Evolutionary conservation across 257 asterid genomes (phyloP).

Genomic region (Cynanchum wilfordii): DNA sequence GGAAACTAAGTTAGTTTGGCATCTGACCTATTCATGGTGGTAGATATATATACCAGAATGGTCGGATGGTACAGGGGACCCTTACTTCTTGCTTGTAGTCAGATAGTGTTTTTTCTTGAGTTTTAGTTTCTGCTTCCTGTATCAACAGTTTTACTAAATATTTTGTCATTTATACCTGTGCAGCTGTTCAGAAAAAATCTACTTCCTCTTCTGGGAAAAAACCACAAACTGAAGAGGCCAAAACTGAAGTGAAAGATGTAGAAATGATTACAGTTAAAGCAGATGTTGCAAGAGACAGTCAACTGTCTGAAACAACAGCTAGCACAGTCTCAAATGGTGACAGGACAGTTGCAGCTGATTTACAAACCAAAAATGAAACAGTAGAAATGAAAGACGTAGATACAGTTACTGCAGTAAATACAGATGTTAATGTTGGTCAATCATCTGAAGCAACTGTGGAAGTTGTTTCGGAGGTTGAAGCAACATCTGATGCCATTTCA

Average conservation of each 20-base stretch:
- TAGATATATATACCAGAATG: not conserved
- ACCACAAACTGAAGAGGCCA: conserved; percentile 29
- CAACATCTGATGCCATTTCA: conserved; percentile 10
- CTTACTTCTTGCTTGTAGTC: not conserved
- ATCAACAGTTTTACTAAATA: not conserved
- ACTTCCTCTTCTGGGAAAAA: conserved; percentile 24
- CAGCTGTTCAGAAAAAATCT: conserved; percentile 49
- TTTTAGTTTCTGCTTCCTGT: not conserved
- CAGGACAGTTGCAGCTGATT: conserved; percentile 35
- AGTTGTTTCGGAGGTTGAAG: conserved; percentile 15
- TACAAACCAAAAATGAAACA: conserved; percentile 30
- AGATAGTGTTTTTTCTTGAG: not conserved
- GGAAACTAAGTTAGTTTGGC: not conserved
- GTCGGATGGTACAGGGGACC: not conserved
- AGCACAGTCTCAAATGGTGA: conserved; percentile 31
- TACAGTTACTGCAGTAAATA: conserved; percentile 8
- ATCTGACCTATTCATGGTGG: not conserved
- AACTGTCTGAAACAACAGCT: conserved; percentile 20
- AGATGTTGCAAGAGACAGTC: conserved; percentile 14
- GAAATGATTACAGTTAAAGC: conserved; percentile 16
- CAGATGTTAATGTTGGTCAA: conserved; percentile 25
- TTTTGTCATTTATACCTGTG: conserved; percentile 20
- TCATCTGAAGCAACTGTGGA: conserved; percentile 17
- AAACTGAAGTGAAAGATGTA: conserved; percentile 36
- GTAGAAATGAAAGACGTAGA: conserved; percentile 37